A percentile compares a stretch with the other conserved stretches of the same genome.
Conservation (phyloP, 441 rosid genomes). For the Pelargonium citronellum region DNA sequence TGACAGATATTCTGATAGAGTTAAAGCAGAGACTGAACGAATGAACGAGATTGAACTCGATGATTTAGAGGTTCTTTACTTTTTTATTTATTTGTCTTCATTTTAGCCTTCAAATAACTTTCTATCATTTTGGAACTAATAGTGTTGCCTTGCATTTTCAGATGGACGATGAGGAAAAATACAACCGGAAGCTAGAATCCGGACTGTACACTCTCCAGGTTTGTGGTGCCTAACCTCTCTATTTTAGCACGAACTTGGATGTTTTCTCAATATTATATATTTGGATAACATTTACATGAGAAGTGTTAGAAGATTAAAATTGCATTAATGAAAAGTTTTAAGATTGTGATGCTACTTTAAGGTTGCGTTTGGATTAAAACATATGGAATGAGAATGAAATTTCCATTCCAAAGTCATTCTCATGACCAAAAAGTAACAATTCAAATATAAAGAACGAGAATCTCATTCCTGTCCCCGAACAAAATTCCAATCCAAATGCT, state of each 20-base stretch:
- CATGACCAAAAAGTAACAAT: no score
- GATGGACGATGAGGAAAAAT: constrained; percentile 92
- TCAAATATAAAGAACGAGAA: no score
- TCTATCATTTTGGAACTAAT: not conserved
- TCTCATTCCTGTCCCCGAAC: no score
- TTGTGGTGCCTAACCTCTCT: constrained; percentile 12
- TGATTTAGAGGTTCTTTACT: constrained; percentile 67
- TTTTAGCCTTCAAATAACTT: constrained; percentile 12
- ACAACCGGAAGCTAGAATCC: constrained; percentile 76
- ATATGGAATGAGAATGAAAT: no score
- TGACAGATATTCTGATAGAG: constrained; percentile 74
- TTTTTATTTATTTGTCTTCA: not conserved
- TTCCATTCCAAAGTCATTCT: no score
- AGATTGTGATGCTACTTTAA: not conserved
- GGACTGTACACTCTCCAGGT: constrained; percentile 98
- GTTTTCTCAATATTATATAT: not conserved
- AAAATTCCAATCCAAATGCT: no score
- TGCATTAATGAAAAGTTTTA: not conserved
- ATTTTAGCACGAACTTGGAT: not conserved
- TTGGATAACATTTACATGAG: not conserved
- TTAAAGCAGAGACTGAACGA: constrained; percentile 67
- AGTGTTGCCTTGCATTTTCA: constrained; percentile 27
- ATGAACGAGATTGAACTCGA: constrained; percentile 68
- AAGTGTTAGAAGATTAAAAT: not conserved
- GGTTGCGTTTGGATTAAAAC: no score